Percentiles rank a stretch among this genome's conserved stretches.
Conservation (phyloP, 176 grass and related monocot species). For the bread wheat (Triticum aestivum) region DNA sequence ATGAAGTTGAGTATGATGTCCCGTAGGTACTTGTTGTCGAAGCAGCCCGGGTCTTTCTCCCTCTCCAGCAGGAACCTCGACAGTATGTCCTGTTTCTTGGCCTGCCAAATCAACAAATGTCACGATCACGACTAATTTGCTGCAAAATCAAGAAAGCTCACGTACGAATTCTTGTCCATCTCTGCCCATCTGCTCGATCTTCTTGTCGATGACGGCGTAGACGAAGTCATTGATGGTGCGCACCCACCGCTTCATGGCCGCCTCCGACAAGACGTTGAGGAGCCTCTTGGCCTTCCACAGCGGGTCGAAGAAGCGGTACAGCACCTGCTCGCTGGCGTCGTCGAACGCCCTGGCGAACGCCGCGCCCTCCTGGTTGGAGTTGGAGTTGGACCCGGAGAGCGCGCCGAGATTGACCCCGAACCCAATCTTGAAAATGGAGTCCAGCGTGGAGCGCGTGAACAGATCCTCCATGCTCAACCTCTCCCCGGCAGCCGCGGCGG, state of each 20-base stretch:
- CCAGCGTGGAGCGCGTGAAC: conserved; percentile 64
- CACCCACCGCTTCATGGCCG: conserved; percentile 55
- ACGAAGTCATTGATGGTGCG: conserved; percentile 55
- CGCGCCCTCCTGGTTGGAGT: neutral
- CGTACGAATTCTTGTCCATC: conserved; percentile 36
- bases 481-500: neutral
- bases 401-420: conserved; percentile 57
- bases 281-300: conserved; percentile 69
- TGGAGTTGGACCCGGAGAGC: conserved; percentile 6
- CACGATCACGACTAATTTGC: no score
- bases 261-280: conserved; percentile 58
- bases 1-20: no score
- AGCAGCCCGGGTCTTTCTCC: neutral
- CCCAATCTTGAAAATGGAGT: conserved; percentile 67
- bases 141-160: no score
- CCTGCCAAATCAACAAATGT: no score
- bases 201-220: conserved; percentile 48
- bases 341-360: conserved; percentile 71
- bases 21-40: neutral
- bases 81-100: no score
- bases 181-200: conserved; percentile 38
- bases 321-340: conserved; percentile 39
- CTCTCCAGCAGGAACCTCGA: no score
- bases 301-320: conserved; percentile 53
- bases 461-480: conserved; percentile 50